Conservation (phyloP, 2,329 filamentous ascomycete genomes). For the Apiospora aurea region DNA sequence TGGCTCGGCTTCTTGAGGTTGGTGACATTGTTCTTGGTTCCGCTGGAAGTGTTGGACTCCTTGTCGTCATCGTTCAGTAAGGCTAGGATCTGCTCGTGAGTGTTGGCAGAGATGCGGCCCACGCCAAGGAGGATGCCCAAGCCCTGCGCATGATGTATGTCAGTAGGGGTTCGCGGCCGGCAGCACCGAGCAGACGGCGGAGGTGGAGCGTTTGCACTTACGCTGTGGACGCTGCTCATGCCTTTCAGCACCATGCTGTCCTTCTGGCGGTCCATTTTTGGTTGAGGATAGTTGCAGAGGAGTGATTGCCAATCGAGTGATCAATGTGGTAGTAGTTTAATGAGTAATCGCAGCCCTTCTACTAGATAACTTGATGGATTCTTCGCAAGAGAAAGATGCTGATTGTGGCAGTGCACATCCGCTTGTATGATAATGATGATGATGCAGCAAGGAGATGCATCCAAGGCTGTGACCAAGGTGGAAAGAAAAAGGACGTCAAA, state of each 20-base stretch:
- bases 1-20: neutral
- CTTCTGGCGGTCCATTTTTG: neutral
- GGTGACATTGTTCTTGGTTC: neutral
- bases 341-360: no score
- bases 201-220: neutral
- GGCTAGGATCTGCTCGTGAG: constrained; percentile 32
- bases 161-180: neutral
- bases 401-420: neutral
- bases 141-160: constrained; percentile 34
- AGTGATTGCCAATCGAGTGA: no score
- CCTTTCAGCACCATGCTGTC: neutral
- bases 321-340: no score
- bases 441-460: neutral
- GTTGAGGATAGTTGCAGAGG: neutral
- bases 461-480: neutral
- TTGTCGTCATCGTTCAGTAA: constrained; percentile 29
- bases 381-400: neutral
- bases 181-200: constrained; percentile 31
- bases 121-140: constrained; percentile 36
- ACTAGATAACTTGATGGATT: neutral
- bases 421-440: neutral
- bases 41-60: neutral
- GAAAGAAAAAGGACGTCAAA: neutral
- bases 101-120: constrained; percentile 31
- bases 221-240: constrained; percentile 1